Base-by-base conservation (phyloP, 2,329 filamentous ascomycete genomes). In the Xylaria hypoxylon region DNA sequence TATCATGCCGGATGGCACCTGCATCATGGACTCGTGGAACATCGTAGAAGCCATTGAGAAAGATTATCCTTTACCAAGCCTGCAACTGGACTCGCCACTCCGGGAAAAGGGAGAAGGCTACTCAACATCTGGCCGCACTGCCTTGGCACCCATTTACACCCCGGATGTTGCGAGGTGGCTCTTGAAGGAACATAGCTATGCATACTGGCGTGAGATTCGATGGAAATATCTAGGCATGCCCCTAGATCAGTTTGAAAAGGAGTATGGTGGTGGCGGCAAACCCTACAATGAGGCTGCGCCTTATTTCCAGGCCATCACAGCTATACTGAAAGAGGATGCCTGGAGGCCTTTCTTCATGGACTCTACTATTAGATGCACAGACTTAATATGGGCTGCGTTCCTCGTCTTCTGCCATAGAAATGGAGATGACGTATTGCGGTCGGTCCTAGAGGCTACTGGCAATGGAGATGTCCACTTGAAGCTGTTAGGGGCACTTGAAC, bases 331-430 rank as follows among this genome's bases (percentile, higher is more conserved):
- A 70, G 84, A 88, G 77, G 84, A 84, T 42, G 73, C 78, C 0
- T 81, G 83, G 0, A 90, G 90, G 0, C 87, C 87, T 0, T 92
- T 86, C 74, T 87, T 92, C 59, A 60, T 86, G 68, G 90, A 90
- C 0, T 77, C 84, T 56, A 82, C 81, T 67, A 79, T 83, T 2
- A 81, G 81, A 35, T 90, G 86, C 74, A 85, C 84, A 2, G 88
- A 89, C 73, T 86, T 92, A 62, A 80, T 88, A 5, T 84, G 87
- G 73, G 83, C 83, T 1, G 80, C 80, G n/a, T 73, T 76, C 56
- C 68, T 81, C 64, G 73, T 80, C 15, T 80, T 80, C 69, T 68
- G 70, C 22, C 59, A 76, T 64, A 72, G 75, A 1, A 71, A 81
- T n/a, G 79, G 78, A 11, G 73, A 77, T 11, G 77, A 78, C 3